Percentiles rank a stretch among this genome's conserved stretches.
Conservation (phyloP, 768 basidiomycete genomes). For the Tylopilus vinaceipallidus region DNA sequence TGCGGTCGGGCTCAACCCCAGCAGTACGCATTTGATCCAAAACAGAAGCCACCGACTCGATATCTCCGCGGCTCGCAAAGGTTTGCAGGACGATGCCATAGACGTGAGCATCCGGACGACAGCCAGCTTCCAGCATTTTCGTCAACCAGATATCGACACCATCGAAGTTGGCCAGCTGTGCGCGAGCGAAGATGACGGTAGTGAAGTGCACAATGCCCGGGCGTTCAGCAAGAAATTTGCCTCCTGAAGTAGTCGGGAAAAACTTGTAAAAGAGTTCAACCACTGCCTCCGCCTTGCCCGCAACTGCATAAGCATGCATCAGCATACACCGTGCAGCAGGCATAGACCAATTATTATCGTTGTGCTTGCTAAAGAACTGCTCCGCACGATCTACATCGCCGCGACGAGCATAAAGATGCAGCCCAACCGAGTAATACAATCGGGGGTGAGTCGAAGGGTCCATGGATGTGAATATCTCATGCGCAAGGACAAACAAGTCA, state of each 20-base stretch:
- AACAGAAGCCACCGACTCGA: conserved; percentile 47
- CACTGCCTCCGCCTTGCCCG: conserved; percentile 41
- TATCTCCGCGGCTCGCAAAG: conserved; percentile 53
- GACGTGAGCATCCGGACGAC: conserved; percentile 52
- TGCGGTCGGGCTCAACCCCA: conserved; percentile 44
- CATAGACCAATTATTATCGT: conserved; percentile 26
- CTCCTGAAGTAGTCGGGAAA: conserved; percentile 42
- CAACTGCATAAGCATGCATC: conserved; percentile 55
- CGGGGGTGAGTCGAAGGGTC: conserved; percentile 17
- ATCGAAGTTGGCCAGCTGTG: conserved; percentile 43
- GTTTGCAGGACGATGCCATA: conserved; percentile 61
- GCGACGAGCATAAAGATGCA: conserved; percentile 51
- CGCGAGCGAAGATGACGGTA: conserved; percentile 54
- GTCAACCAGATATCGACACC: conserved; percentile 56
- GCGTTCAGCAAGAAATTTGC: conserved; percentile 27
- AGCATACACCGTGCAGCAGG: conserved; percentile 40
- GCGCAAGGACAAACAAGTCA: conserved; percentile 41
- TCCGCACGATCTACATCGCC: conserved; percentile 48
- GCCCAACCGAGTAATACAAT: conserved; percentile 40
- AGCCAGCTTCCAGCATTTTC: conserved; percentile 46
- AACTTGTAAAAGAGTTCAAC: conserved; percentile 52
- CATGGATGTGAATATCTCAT: conserved; percentile 40
- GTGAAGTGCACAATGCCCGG: conserved; percentile 55
- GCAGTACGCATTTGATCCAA: conserved; percentile 61
- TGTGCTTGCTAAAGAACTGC: conserved; percentile 40